These are phyloP conservation scores for Podospora pseudopauciseta DNA, from an alignment of 495 filamentous ascomycete species.

Conservation along the genomic window DNA sequence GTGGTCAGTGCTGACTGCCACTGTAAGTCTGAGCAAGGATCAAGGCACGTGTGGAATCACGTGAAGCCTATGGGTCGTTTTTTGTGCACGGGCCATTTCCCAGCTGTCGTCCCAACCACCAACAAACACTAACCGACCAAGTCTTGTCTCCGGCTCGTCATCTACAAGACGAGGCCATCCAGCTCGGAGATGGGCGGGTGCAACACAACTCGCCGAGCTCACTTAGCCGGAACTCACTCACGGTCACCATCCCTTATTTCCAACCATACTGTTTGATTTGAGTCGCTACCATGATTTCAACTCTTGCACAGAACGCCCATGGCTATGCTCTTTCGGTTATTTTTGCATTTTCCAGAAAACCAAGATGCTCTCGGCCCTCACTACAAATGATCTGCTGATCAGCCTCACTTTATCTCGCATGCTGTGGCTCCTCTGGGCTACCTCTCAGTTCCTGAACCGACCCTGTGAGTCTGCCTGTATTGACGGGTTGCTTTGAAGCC, in stretches of 20 bases:
- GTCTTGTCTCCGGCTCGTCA: too few relatives aligned
- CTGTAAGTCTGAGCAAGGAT: neutral
- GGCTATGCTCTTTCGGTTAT: neutral
- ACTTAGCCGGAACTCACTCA: slow-evolving; percentile 5
- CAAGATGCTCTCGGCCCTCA: neutral
- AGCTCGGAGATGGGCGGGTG: neutral
- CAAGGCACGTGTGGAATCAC: slow-evolving; percentile 1
- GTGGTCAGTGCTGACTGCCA: neutral
- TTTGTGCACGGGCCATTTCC: too few relatives aligned
- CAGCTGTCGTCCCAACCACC: too few relatives aligned
- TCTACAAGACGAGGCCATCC: neutral
- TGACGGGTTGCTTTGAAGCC: neutral
- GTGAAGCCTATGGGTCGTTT: neutral
- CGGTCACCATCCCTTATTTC: neutral
- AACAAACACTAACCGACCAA: too few relatives aligned
- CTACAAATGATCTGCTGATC: neutral
- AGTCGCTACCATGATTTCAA: neutral
- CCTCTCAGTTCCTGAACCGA: neutral
- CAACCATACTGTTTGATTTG: neutral
- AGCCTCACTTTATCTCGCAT: neutral
- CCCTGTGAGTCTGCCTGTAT: neutral
- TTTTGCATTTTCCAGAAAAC: neutral
- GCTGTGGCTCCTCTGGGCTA: neutral
- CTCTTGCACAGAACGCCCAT: too few relatives aligned
- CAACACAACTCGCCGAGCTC: neutral